phyloP scores from a whole-genome alignment of 2,329 filamentous ascomycete species.

The Alternaria alternata region DNA sequence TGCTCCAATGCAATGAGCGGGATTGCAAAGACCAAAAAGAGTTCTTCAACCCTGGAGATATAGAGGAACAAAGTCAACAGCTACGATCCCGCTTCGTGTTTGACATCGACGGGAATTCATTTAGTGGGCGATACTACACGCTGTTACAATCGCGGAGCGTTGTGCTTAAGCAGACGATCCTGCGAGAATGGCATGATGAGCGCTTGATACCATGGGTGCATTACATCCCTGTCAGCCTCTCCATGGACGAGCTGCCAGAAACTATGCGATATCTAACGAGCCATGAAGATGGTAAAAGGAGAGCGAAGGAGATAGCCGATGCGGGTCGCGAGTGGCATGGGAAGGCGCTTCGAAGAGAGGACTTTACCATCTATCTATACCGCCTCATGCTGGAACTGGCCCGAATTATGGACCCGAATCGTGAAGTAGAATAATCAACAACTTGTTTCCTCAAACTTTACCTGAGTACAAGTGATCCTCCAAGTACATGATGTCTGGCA shows the following conservation, averaged over 20 bases:
- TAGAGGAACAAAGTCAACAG: constrained; percentile 30
- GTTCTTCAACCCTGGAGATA: constrained; percentile 37
- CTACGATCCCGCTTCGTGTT: constrained; percentile 22
- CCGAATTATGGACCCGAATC: constrained; percentile 15
- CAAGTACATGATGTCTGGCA: not conserved
- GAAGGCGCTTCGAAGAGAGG: constrained; percentile 11
- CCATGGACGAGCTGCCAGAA: constrained; percentile 26
- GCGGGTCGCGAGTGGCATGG: constrained; percentile 27
- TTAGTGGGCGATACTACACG: constrained; percentile 29
- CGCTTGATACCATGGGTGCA: constrained; percentile 48
- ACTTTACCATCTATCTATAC: constrained; percentile 30
- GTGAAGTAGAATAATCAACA: not conserved
- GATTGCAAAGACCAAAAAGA: too few relatives aligned
- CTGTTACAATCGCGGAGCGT: constrained; percentile 18
- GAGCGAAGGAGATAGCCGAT: constrained; percentile 30
- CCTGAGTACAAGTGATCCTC: not conserved
- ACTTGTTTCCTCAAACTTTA: not conserved
- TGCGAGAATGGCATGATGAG: constrained; percentile 50
- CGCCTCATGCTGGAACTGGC: constrained; percentile 32
- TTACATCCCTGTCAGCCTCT: constrained; percentile 40
- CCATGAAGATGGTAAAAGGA: constrained; percentile 17
- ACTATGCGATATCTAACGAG: constrained; percentile 20
- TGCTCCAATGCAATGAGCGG: too few relatives aligned
- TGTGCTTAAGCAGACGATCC: constrained; percentile 47
- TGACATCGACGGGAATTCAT: constrained; percentile 31